Evolutionary conservation across 306 rosid genomes (phyloP), one percentile per base, ranked within the genome.

Genomic region (Abrus precatorius): DNA sequence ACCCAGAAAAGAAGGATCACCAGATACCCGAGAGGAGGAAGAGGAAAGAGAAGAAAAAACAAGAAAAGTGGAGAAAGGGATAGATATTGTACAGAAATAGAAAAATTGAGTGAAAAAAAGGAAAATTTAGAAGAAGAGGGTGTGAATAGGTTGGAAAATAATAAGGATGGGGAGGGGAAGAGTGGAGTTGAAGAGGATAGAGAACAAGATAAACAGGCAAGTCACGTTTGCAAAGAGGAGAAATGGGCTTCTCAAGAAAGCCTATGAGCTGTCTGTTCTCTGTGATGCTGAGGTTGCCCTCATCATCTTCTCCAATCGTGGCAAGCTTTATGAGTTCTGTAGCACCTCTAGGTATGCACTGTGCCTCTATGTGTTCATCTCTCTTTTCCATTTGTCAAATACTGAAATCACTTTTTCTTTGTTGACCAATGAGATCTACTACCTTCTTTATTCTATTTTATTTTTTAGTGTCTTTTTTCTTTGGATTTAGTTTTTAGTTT

Each of bases 281-380:
- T 94, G 97, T 85, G 98, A 91, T 76, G 98, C 97, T 80, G 98
- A 94, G 85, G 98, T 94, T 87, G 98, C 98, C 49, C 97, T 94
- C 79, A 87, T 94, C 88, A 69, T 94, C 92, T 94, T 94, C 93
- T 94, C 98, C 64, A 91, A 84, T 86, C 90, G 97, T 76, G 98
- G 98, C 68, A 94, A 89, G 84, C 97, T 92, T 70, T 94, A 92
- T 84, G 97, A 94, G 87, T 94, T 94, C 69, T 91, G 95, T 36
- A 94, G 98, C 92, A 87, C 84, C 79, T 52, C 92, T 88, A 92
- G 89, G 98, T 94, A 77, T 82, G 54, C 72, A 43, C 5, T 41
- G 3, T 62, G 0, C 5, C 9, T 14, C 3, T 65, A 2, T 64
- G 48, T 64, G 5, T 38, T 76, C 9, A 33, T 59, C 60, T 55